Evolutionary conservation across 1,284 basidiomycete genomes (phyloP), one percentile per base, ranked within the genome.

Genomic region (Ganoderma resinaceum): DNA sequence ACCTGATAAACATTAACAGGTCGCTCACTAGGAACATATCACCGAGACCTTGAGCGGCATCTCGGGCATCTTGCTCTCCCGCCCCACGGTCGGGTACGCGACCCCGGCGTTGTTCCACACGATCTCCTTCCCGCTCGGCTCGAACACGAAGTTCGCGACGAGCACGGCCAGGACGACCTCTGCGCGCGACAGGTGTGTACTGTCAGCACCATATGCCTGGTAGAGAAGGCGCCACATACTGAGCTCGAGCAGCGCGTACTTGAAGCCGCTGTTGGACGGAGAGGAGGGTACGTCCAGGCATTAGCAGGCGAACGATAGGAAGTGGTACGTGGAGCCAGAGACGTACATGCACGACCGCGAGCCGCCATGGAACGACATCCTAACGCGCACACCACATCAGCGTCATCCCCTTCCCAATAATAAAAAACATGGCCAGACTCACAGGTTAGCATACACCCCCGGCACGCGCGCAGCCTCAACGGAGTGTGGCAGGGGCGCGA

Each of bases 361-460:
- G n/a, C 61, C 61, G 12, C 40, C 61, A 16, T 33, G 31, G 42
- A 63, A 29, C 35, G 76, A 49, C 46, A 63, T 63, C 26, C 62
- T 63, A 26, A 35, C 40, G n/a, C 38, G 66, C n/a, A 38, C 23
- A 12, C n/a, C 38, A 1, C 40, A 31, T 26, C 46, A 63, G 1
- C 61, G 20, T 2, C 43, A 7, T n/a, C n/a, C 6, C 20, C 6
- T 12, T 16, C 40, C 3, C 16, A 18, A 20, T 1, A 7, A n/a
- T 8, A 2, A 20, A n/a, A 2, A 5, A 2, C 2, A 2, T 8
- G 1, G 6, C 5, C 7, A 9, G n/a, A 6, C 73, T 70, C 52
- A 75, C 74, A 76, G 26, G 46, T 76, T 67, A 12, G 73, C 71
- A 60, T 76, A 78, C 2, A 77, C 74, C 2, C 76, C 76, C 2